Conservation (phyloP, 2,329 filamentous ascomycete genomes). For the Parascedosporium putredinis region DNA sequence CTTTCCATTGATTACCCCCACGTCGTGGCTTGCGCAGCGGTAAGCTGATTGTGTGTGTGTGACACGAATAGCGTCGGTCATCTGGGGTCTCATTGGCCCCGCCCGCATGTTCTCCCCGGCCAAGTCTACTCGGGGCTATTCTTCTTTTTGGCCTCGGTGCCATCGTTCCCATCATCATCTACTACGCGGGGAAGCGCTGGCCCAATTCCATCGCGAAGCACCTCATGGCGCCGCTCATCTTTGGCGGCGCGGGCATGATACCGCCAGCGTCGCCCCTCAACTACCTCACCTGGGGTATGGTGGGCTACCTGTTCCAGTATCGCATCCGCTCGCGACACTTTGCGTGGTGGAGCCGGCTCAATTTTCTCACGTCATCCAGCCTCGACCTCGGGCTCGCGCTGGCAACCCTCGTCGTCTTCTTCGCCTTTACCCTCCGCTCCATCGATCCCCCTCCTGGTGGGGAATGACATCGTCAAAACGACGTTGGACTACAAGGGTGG, state of each 20-base stretch:
- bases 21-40: background rate
- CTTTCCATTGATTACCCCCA: background rate
- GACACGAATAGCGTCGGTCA: constrained; percentile 42
- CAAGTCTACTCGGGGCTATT: constrained; percentile 52
- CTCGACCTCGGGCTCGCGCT: constrained; percentile 60
- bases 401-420: constrained; percentile 58
- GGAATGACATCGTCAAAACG: constrained; percentile 44
- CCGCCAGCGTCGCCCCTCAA: constrained; percentile 62
- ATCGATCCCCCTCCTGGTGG: constrained; percentile 56
- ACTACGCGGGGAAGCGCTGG: constrained; percentile 36
- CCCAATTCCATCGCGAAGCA: constrained; percentile 39
- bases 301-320: constrained; percentile 62
- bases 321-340: constrained; percentile 52
- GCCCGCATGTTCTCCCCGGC: constrained; percentile 51
- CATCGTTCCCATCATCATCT: constrained; percentile 39
- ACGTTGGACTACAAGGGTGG: constrained; percentile 53
- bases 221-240: constrained; percentile 53
- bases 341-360: constrained; percentile 64
- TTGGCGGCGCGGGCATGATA: constrained; percentile 47
- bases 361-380: constrained; percentile 61
- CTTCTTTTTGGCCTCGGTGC: constrained; percentile 49
- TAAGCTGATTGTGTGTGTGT: no score
- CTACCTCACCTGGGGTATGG: constrained; percentile 63
- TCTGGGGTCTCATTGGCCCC: constrained; percentile 58
- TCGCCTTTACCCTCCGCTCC: constrained; percentile 54